Percentiles rank a stretch among this genome's conserved stretches.
These are phyloP conservation scores for Tylopilus sp. DNA, from an alignment of 768 basidiomycete genomes.

Conservation along the genomic window DNA sequence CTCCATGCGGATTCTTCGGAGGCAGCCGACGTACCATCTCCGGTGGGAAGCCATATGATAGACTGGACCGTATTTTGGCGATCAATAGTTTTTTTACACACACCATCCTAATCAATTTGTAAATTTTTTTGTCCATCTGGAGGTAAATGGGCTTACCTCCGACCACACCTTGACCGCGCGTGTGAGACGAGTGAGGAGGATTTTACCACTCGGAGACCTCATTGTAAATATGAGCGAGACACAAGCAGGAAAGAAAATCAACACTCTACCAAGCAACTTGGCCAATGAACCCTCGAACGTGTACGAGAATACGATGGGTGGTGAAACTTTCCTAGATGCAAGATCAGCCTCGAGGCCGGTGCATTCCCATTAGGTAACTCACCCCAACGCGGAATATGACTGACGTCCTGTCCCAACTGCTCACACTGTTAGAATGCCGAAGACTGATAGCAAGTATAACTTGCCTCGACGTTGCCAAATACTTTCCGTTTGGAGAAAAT, in stretches of 20 bases:
- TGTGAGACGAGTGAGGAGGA: conserved; percentile 45
- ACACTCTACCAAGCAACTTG: conserved; percentile 48
- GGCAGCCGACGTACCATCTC: conserved; percentile 36
- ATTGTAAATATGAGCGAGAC: conserved; percentile 8
- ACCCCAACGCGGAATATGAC: conserved; percentile 48
- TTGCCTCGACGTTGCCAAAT: conserved; percentile 51
- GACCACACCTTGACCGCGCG: conserved; percentile 53
- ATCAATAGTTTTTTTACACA: conserved; percentile 49
- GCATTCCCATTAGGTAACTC: conserved; percentile 19
- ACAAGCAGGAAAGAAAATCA: not conserved
- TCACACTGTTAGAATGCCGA: conserved; percentile 8
- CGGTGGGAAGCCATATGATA: conserved; percentile 50
- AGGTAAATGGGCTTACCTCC: conserved; percentile 33
- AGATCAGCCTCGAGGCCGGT: conserved; percentile 13
- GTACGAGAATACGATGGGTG: conserved; percentile 47
- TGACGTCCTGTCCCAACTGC: conserved; percentile 50
- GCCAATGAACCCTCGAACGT: conserved; percentile 50
- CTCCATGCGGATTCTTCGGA: conserved; percentile 4
- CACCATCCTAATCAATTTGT: conserved; percentile 39
- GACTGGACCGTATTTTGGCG: conserved; percentile 44
- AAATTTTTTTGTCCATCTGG: conserved; percentile 2
- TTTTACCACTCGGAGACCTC: conserved; percentile 47
- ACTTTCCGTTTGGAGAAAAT: conserved; percentile 53
- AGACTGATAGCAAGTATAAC: conserved; percentile 6
- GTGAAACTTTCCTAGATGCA: conserved; percentile 37